Evolutionary conservation across 345 rosid species (phyloP).

Genomic region (Citrus medica): DNA sequence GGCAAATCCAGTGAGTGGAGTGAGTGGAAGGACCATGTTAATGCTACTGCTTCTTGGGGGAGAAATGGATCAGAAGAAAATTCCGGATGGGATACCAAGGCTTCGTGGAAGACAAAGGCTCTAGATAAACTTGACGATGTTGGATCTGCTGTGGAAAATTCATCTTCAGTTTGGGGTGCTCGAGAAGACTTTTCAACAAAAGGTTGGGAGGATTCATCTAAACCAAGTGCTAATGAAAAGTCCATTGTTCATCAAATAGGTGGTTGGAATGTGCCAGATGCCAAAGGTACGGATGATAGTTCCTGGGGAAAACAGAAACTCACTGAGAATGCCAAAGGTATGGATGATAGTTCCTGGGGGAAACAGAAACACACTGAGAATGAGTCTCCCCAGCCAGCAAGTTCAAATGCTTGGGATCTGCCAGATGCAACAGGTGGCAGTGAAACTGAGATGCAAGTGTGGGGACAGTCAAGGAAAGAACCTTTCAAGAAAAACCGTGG

Average conservation of each 20-base stretch:
- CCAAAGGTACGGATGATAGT: background rate
- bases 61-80: background rate
- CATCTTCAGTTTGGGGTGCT: constrained; percentile 17
- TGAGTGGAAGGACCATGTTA: background rate
- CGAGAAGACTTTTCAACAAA: constrained; percentile 6
- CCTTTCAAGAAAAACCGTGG: constrained; percentile 40
- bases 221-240: constrained; percentile 21
- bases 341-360: constrained; percentile 11
- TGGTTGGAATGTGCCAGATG: background rate
- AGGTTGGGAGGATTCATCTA: constrained; percentile 8
- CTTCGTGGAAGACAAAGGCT: constrained; percentile 27
- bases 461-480: constrained; percentile 41
- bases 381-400: constrained; percentile 29
- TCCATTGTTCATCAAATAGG: background rate
- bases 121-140: constrained; percentile 11
- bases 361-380: constrained; percentile 24
- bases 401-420: constrained; percentile 34
- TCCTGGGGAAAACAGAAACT: constrained; percentile 24
- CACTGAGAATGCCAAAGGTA: constrained; percentile 12
- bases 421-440: constrained; percentile 21
- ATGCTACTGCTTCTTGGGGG: background rate
- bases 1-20: constrained; percentile 1
- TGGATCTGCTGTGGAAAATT: constrained; percentile 11
- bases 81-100: constrained; percentile 12
- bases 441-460: constrained; percentile 28